phyloP scores from a whole-genome alignment of 345 rosid species.

The Citrus mangshanensis region DNA sequence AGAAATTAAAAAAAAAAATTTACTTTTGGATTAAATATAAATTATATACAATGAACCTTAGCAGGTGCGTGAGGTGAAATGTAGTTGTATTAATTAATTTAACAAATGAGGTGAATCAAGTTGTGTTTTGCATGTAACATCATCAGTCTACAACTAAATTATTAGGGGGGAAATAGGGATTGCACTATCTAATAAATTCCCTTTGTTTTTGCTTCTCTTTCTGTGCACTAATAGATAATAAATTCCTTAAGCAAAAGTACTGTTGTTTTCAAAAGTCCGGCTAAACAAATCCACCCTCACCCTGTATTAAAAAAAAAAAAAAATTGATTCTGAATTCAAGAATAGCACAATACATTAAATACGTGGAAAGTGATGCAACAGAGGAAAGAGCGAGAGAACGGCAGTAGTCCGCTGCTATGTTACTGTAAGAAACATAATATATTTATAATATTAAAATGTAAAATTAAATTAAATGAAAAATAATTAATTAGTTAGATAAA shows the following conservation, averaged over 20 bases:
- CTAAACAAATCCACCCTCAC: neutral
- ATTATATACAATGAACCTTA: too few relatives aligned
- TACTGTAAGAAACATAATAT: too few relatives aligned
- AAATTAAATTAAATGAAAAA: neutral
- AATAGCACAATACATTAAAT: neutral
- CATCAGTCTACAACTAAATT: neutral
- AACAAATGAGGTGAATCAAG: too few relatives aligned
- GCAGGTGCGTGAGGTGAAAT: neutral
- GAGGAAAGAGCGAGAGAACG: neutral
- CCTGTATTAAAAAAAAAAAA: too few relatives aligned
- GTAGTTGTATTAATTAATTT: neutral
- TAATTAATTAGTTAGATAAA: too few relatives aligned
- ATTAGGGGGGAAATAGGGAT: neutral
- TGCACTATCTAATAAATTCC: neutral
- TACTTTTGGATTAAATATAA: too few relatives aligned
- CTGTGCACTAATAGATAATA: neutral
- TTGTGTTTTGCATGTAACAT: neutral
- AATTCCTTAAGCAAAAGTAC: neutral
- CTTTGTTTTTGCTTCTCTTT: neutral
- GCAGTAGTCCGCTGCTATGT: too few relatives aligned
- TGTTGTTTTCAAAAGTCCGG: neutral
- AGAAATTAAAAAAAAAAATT: too few relatives aligned
- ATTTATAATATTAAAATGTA: too few relatives aligned
- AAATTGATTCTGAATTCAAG: neutral
- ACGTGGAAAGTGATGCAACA: slow-evolving; percentile 18